These are phyloP conservation scores for Wickerhamiella shivajii DNA, from an alignment of 805 yeast genomes.

Conservation along the genomic window DNA sequence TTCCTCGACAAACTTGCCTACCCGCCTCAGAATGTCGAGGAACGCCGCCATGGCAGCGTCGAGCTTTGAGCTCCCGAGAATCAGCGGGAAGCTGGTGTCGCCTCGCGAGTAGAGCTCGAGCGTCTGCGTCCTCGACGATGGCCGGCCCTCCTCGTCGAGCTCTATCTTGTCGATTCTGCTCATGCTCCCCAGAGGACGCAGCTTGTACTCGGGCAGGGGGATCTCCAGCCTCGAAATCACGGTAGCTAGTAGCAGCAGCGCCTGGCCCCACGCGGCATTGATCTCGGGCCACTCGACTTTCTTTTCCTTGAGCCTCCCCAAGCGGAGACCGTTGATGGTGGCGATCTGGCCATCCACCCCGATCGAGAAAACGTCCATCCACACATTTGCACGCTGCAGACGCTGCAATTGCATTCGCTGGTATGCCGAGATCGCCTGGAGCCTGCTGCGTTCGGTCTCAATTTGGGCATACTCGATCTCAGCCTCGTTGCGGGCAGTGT, in stretches of 20 bases:
- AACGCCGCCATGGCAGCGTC: conserved; percentile 74
- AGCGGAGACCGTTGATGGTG: conserved; percentile 67
- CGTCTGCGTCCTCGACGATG: conserved; percentile 24
- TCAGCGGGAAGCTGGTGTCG: conserved; percentile 54
- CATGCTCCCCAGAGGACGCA: conserved; percentile 73
- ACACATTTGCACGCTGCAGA: conserved; percentile 64
- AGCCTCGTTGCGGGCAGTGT: conserved; percentile 38
- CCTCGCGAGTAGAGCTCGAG: conserved; percentile 54
- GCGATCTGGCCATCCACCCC: conserved; percentile 77
- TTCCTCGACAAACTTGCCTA: conserved; percentile 32
- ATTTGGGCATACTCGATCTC: conserved; percentile 40
- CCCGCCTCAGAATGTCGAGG: conserved; percentile 42
- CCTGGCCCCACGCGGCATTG: conserved; percentile 82
- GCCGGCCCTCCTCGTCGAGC: conserved; percentile 27
- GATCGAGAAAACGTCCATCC: conserved; percentile 67
- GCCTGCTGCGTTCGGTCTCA: conserved; percentile 42
- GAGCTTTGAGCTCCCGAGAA: conserved; percentile 58
- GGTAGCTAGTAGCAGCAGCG: conserved; percentile 54
- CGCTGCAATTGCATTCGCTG: conserved; percentile 54
- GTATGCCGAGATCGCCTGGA: conserved; percentile 46
- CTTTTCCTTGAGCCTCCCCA: conserved; percentile 50
- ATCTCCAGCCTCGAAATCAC: conserved; percentile 43
- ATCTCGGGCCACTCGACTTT: conserved; percentile 81
- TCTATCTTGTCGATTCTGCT: conserved; percentile 55
- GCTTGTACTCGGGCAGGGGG: conserved; percentile 40